Percentiles rank a stretch among this genome's conserved stretches.
phyloP scores from a whole-genome alignment of 2,329 filamentous ascomycete species.

The Penicillium sp. region DNA sequence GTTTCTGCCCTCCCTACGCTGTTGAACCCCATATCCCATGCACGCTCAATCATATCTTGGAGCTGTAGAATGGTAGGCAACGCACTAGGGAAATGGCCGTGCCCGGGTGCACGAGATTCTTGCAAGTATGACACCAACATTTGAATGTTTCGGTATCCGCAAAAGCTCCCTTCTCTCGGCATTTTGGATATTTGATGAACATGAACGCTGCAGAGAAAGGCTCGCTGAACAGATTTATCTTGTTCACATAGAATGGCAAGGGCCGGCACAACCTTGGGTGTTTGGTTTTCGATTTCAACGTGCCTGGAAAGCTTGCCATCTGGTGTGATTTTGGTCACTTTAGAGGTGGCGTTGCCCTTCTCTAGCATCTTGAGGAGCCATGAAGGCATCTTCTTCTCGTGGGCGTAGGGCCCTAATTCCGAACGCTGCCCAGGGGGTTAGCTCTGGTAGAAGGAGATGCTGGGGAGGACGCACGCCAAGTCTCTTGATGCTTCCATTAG shows the following conservation, averaged over 20 bases:
- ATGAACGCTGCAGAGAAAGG: conserved; percentile 78
- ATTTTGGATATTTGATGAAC: conserved; percentile 84
- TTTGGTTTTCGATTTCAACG: conserved; percentile 53
- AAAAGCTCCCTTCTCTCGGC: conserved; percentile 84
- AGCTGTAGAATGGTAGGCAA: conserved; percentile 80
- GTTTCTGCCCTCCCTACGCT: conserved; percentile 76
- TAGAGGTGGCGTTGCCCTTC: conserved; percentile 60
- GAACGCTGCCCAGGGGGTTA: conserved; percentile 48
- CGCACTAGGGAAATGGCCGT: conserved; percentile 62
- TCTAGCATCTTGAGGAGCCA: conserved; percentile 69
- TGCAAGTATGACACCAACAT: conserved; percentile 84
- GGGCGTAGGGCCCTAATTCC: conserved; percentile 73
- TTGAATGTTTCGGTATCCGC: conserved; percentile 94
- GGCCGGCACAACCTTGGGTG: conserved; percentile 63
- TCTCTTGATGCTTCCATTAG: conserved; percentile 28
- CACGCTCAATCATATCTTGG: conserved; percentile 83
- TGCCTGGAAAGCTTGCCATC: conserved; percentile 51
- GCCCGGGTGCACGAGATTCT: conserved; percentile 60
- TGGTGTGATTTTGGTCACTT: conserved; percentile 55
- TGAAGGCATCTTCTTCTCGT: conserved; percentile 75
- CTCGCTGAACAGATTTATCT: conserved; percentile 67
- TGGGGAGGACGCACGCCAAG: conserved; percentile 33
- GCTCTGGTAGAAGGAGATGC: conserved; percentile 7
- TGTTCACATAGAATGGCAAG: conserved; percentile 68
- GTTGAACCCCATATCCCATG: conserved; percentile 88